phyloP scores from a whole-genome alignment of 2,329 filamentous ascomycete species.

The Cladophialophora carrionii region DNA sequence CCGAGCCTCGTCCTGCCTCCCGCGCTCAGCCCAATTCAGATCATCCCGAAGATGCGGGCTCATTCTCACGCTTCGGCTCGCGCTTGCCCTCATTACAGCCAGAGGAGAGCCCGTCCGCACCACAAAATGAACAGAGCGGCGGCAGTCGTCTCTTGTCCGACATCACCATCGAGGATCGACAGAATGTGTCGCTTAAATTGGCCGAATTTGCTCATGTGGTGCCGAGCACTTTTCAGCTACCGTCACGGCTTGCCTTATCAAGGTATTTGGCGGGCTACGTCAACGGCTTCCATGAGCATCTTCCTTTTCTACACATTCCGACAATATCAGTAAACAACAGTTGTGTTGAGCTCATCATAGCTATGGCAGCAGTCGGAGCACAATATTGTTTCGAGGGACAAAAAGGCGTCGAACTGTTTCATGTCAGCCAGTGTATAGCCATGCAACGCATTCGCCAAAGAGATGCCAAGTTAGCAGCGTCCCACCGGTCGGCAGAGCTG shows the following conservation, averaged over 20 bases:
- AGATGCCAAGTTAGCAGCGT: constrained; percentile 31
- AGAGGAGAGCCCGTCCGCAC: constrained; percentile 40
- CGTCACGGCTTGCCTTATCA: constrained; percentile 38
- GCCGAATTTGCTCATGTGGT: constrained; percentile 33
- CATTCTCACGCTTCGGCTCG: constrained; percentile 46
- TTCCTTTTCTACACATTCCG: constrained; percentile 38
- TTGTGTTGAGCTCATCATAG: constrained; percentile 36
- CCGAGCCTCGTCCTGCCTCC: constrained; percentile 20
- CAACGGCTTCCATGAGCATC: constrained; percentile 39
- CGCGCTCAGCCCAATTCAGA: constrained; percentile 20
- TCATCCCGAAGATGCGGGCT: constrained; percentile 43
- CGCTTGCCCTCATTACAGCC: constrained; percentile 47
- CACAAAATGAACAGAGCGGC: constrained; percentile 21
- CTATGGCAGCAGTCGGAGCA: constrained; percentile 38
- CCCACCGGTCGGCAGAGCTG: constrained; percentile 37
- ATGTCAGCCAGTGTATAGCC: constrained; percentile 35
- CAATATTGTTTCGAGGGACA: constrained; percentile 38
- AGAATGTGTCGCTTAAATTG: constrained; percentile 37
- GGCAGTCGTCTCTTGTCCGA: constrained; percentile 42
- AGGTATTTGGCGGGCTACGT: constrained; percentile 38
- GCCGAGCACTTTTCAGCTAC: constrained; percentile 35
- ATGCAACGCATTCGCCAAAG: constrained; percentile 36
- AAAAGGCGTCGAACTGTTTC: constrained; percentile 37
- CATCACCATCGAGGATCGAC: constrained; percentile 43
- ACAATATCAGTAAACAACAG: constrained; percentile 32